These are phyloP conservation scores for Stereum hirsutum DNA, from an alignment of 1,284 basidiomycete species.

Conservation along the genomic window DNA sequence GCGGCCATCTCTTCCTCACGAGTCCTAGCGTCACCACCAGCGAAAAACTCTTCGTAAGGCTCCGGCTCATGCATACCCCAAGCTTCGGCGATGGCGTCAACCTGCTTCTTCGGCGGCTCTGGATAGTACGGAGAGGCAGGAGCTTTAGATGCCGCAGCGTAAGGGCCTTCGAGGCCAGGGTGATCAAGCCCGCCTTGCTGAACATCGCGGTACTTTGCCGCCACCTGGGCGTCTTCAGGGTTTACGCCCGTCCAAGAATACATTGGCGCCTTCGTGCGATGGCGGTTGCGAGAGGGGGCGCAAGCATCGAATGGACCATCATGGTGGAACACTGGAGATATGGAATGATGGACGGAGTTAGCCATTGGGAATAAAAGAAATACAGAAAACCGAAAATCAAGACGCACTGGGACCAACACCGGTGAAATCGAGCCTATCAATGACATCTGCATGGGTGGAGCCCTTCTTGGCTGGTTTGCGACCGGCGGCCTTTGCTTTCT, in stretches of 20 bases:
- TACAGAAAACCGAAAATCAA: no score
- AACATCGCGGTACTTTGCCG: conserved; percentile 20
- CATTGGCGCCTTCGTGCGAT: conserved; percentile 72
- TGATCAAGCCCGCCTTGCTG: conserved; percentile 9
- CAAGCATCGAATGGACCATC: conserved; percentile 85
- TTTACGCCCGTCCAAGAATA: conserved; percentile 56
- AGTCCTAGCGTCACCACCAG: conserved; percentile 41
- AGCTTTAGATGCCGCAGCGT: conserved; percentile 18
- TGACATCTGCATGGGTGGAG: conserved; percentile 59
- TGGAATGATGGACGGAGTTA: conserved; percentile 6
- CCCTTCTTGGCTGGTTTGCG: conserved; percentile 53
- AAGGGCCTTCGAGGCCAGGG: background rate
- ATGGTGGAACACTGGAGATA: conserved; percentile 68
- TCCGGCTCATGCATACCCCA: conserved; percentile 86
- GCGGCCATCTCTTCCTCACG: conserved; percentile 47
- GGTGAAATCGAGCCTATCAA: conserved; percentile 55
- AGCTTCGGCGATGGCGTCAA: conserved; percentile 75
- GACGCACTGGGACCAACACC: conserved; percentile 63
- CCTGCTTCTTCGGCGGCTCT: conserved; percentile 63
- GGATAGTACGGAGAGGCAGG: conserved; percentile 32
- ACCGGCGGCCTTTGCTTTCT: conserved; percentile 45
- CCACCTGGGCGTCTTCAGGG: conserved; percentile 28
- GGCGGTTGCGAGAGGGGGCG: conserved; percentile 76
- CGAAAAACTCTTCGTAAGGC: conserved; percentile 80
- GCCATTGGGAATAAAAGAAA: conserved; percentile 6